phyloP scores from a whole-genome alignment of 805 yeast species.

The Candida schatavii region DNA sequence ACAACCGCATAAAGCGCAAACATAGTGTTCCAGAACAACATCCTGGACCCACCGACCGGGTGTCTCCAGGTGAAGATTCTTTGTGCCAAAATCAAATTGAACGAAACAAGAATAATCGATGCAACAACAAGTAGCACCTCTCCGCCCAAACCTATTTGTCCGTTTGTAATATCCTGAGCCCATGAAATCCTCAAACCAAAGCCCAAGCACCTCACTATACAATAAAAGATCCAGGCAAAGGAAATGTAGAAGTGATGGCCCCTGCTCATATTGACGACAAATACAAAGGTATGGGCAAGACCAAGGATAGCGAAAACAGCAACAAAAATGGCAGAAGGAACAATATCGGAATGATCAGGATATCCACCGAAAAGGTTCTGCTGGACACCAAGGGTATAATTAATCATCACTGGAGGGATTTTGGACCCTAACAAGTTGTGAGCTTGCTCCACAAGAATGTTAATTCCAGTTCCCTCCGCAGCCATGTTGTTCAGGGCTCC shows the following conservation, averaged over 20 bases:
- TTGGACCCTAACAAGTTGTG: slow-evolving; percentile 25
- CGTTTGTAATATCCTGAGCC: slow-evolving; percentile 47
- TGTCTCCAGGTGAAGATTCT: slow-evolving; percentile 76
- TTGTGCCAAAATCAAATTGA: slow-evolving; percentile 65
- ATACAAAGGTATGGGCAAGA: slow-evolving; percentile 47
- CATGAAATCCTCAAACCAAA: slow-evolving; percentile 57
- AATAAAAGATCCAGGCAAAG: slow-evolving; percentile 52
- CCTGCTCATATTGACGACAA: slow-evolving; percentile 45
- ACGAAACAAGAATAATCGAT: slow-evolving; percentile 52
- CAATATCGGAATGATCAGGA: slow-evolving; percentile 49
- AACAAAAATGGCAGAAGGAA: slow-evolving; percentile 57
- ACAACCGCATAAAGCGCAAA: slow-evolving; percentile 51
- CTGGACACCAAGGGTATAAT: slow-evolving; percentile 38
- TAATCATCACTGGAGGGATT: slow-evolving; percentile 40
- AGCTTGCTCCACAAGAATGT: slow-evolving; percentile 25
- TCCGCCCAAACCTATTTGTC: slow-evolving; percentile 54
- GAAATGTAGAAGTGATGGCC: slow-evolving; percentile 63
- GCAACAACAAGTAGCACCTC: slow-evolving; percentile 57
- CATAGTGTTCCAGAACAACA: slow-evolving; percentile 51
- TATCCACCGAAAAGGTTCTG: slow-evolving; percentile 60
- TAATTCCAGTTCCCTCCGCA: slow-evolving; percentile 30
- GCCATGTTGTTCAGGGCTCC: slow-evolving; percentile 28
- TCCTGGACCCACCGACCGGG: slow-evolving; percentile 61
- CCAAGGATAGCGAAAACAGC: slow-evolving; percentile 49
- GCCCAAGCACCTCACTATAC: slow-evolving; percentile 54